Base-by-base conservation (phyloP, 176 grass and related monocot genomes). In the Areca catechu region DNA sequence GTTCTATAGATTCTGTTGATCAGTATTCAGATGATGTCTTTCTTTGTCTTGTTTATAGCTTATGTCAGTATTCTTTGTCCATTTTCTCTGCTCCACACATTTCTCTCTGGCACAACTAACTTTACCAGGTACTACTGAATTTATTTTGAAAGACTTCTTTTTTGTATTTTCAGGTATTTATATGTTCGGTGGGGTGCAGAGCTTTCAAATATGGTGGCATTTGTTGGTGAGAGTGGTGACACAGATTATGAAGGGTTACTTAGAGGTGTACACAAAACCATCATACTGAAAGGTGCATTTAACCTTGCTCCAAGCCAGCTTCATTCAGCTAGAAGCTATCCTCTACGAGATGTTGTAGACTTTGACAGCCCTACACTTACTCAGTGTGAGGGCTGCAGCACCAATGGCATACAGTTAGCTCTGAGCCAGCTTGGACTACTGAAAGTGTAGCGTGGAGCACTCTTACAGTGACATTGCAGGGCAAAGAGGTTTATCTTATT, bases 191-290 rank as follows among this genome's bases (percentile, higher is more conserved):
- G 87, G 93, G 93, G 93, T 51, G 61, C 88, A 73, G 77, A 88
- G 25, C 53, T 98, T 58, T 81, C 87, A 10, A 92, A 92, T 58
- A 86, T 92, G 48, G 74, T 76, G 2, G 84, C 89, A 50, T 63
- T 91, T 34, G 73, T 89, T 19, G 93, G 93, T 5, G 93, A 91
- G 79, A 98, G 80, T 9, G 93, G 93, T 4, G 93, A 92, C 51
- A 81, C 93, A 50, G 93, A 98, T 60, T 88, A 92, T 1, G 93
- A 98, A 77, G 93, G 83, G 57, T 66, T 91, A 43, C 76, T 98
- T 17, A 77, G 85, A 5, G 87, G 87, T 24, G 47, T 92, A 65
- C 83, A 98, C 63, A 92, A 83, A 77, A 88, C 83, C 15, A 15
- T 98, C 21, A 88, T 98, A 65, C 69, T 98, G 66, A 98, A 88